Evolutionary conservation across 192 early-diverging fungal genomes (phyloP), one percentile per base, ranked within the genome.

Genomic region (Rhizoclosmatium sp.): DNA sequence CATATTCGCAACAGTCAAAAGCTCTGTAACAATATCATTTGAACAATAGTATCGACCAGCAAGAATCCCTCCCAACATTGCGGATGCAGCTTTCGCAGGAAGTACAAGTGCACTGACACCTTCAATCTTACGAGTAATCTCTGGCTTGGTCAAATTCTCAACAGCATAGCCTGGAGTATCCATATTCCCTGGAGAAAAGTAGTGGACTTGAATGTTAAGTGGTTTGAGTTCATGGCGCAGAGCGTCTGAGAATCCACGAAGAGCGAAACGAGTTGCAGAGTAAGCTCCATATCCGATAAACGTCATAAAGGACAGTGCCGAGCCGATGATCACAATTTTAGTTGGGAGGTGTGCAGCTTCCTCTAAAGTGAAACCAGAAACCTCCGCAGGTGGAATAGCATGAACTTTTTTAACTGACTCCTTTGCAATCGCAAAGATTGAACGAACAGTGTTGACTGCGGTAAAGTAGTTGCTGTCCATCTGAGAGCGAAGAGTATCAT

Each of bases 381-480:
- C 46, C 16, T 41, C 14, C 21, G 41, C 59, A 47, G 39, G 12
- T 54, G 51, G 51, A 7, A 54, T 12, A 7, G 51, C 5, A 31
- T 9, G 7, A 31, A 21, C 7, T 7, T 5, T 39, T 2, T 44
- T n/a, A 40, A 21, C 68, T 19, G 60, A 9, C 1, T 60, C 44
- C 47, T 62, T 65, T 12, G 78, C 78, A 39, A 62, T 47, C 44
- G 80, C 56, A n/a, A 88, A 48, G 1, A 79, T 59, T 40, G 84
- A 80, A 47, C 82, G 75, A 41, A 81, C 68, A 21, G 70, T 75
- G 79, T 54, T 54, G 51, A 54, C 51, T 12, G 51, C 80, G 9
- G 87, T 82, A 54, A 71, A 75, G 73, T 85, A 87, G 81, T 87
- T 85, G 48, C 64, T 61, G 31, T 82, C n/a, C 79, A 88, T 88